Evolutionary conservation across 2,329 filamentous ascomycete genomes (phyloP), one percentile per base, ranked within the genome.

Genomic region (Aspergillus fructus): DNA sequence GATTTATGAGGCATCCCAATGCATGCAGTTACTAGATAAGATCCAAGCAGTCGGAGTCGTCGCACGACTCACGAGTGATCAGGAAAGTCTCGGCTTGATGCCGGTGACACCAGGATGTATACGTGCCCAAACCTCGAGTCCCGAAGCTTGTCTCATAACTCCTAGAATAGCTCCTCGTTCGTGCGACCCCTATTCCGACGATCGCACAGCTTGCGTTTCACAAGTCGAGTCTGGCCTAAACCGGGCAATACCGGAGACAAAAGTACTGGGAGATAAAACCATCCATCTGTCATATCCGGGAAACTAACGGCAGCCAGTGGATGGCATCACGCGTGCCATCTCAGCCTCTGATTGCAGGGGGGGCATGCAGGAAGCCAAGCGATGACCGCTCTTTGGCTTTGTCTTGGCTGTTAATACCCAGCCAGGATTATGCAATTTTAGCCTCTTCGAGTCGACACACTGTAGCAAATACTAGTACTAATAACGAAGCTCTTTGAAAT

Each of bases 281-380:
- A 4, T 11, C 27, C 24, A 24, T 30, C 27, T 30, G 46, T 23
- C 45, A 37, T 46, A 46, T 46, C 23, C 24, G 43, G 43, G 17
- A 45, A 34, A 17, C 39, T 46, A 12, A 17, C 34, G 8, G 42
- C 11, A 42, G 49, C 54, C 55, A 53, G 53, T 57, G 34, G 39
- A 46, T 53, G 34, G 11, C 23, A 41, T 34, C 55, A 57, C 49
- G 55, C 52, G 55, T 37, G 15, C 8, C 27, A 24, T 57, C 9
- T 8, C 9, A 24, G 43, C 12, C 21, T 34, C 37, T 57, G 43
- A 52, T 57, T 57, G 55, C 33, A 30, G 54, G 33, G 43, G 9
- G 53, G 23, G 21, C 9, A 30, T 33, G 24, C 45, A 55, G 53
- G 46, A 49, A 42, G 40, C 55, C 55, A 57, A 49, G 54, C 23